These are phyloP conservation scores for Backusella tuberculispora DNA, from an alignment of 192 early-diverging fungal genomes.

Conservation along the genomic window DNA sequence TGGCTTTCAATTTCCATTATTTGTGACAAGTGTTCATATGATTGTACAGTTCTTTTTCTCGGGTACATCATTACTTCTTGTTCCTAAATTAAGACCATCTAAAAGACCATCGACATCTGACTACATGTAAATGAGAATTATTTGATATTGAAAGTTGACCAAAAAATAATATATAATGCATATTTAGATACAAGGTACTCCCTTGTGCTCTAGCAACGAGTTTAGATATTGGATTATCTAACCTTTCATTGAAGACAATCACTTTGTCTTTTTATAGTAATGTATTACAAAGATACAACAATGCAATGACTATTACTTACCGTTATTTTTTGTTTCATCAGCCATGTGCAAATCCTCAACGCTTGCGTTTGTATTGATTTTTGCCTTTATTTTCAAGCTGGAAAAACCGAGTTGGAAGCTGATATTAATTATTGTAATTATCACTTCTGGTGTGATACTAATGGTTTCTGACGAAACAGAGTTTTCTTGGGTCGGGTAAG, in stretches of 20 bases:
- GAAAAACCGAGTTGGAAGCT: slow-evolving; percentile 76
- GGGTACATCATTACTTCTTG: slow-evolving; percentile 53
- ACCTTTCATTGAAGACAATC: slow-evolving; percentile 83
- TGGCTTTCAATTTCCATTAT: slow-evolving; percentile 86
- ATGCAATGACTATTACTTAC: neutral
- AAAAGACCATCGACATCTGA: slow-evolving; percentile 55
- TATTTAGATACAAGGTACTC: slow-evolving; percentile 65
- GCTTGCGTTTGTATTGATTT: slow-evolving; percentile 80
- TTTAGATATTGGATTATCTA: slow-evolving; percentile 90
- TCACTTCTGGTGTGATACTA: slow-evolving; percentile 80
- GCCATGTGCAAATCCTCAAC: slow-evolving; percentile 84
- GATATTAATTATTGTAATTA: slow-evolving; percentile 74
- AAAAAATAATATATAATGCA: neutral
- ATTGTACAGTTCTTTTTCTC: slow-evolving; percentile 78
- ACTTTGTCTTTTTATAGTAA: slow-evolving; percentile 91
- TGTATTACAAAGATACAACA: neutral
- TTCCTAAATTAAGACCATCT: slow-evolving; percentile 66
- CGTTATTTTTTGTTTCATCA: slow-evolving; percentile 20
- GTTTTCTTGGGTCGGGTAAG: slow-evolving; percentile 77
- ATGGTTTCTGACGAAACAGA: slow-evolving; percentile 88
- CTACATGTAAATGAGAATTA: slow-evolving; percentile 43
- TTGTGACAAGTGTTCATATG: slow-evolving; percentile 87
- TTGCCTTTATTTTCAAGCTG: slow-evolving; percentile 88
- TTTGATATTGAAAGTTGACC: neutral
- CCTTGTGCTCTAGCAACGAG: slow-evolving; percentile 90